Percentiles rank a stretch among this genome's conserved stretches.
Evolutionary conservation across 495 filamentous ascomycete genomes (phyloP).

Genomic region (Penicillium coffeae): DNA sequence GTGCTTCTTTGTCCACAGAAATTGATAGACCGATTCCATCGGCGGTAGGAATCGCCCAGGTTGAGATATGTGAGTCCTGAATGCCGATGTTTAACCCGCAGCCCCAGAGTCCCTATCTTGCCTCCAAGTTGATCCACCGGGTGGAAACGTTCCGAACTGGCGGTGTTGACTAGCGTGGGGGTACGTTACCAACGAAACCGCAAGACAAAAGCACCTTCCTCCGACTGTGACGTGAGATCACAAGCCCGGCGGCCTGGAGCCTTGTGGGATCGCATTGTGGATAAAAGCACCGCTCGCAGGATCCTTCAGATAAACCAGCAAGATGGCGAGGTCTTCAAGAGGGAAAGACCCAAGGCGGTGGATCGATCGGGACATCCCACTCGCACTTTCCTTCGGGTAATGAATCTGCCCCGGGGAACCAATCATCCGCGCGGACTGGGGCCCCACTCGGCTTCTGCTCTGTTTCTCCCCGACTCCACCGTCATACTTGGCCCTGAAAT

Average conservation of each 20-base stretch:
- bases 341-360: too few species aligned
- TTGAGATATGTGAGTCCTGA: too few species aligned
- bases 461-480: slow-evolving; percentile 27
- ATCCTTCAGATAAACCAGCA: background rate
- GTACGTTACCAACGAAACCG: slow-evolving; percentile 11
- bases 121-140: background rate
- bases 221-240: background rate
- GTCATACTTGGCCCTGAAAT: slow-evolving; percentile 24
- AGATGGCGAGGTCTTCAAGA: too few species aligned
- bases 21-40: background rate
- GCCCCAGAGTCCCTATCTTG: background rate
- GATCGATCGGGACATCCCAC: slow-evolving; percentile 20
- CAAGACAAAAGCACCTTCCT: slow-evolving; percentile 16
- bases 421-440: too few species aligned
- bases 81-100: too few species aligned
- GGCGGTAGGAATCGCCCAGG: too few species aligned
- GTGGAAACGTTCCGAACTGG: slow-evolving; percentile 1
- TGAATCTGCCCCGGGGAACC: slow-evolving; percentile 5
- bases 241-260: background rate
- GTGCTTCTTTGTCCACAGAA: background rate
- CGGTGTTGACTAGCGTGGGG: slow-evolving; percentile 22
- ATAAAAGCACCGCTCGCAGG: too few species aligned
- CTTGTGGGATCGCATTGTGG: too few species aligned
- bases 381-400: slow-evolving; percentile 23
- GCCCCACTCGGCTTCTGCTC: slow-evolving; percentile 31